phyloP scores from a whole-genome alignment of 768 basidiomycete genomes.

The Tricholoma saponaceum region DNA sequence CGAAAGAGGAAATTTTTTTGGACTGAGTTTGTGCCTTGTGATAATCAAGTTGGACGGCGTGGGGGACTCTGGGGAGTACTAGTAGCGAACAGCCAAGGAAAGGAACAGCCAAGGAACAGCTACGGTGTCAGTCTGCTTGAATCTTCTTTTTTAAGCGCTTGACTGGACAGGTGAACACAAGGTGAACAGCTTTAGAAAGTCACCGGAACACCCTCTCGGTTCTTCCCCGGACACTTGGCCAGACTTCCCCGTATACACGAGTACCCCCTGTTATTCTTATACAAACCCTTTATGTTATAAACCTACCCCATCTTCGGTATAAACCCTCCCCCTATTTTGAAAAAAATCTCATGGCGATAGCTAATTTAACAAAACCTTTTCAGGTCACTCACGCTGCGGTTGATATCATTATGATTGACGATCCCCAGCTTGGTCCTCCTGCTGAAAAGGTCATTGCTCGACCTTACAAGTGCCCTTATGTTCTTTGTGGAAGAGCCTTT shows the following conservation, averaged over 20 bases:
- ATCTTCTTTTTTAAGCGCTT: background rate
- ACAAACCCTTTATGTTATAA: slow-evolving; percentile 1
- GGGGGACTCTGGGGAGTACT: background rate
- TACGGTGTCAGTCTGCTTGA: background rate
- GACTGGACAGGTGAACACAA: background rate
- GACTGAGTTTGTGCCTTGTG: background rate
- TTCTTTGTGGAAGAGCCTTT: slow-evolving; percentile 91
- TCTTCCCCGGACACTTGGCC: slow-evolving; percentile 11
- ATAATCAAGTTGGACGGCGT: background rate
- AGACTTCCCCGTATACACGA: background rate
- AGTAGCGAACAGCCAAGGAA: background rate
- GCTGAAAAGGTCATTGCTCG: slow-evolving; percentile 39
- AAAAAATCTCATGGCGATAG: slow-evolving; percentile 7
- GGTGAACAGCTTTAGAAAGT: background rate
- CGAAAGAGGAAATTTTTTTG: background rate
- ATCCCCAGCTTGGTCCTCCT: slow-evolving; percentile 6
- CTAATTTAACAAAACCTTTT: slow-evolving; percentile 7
- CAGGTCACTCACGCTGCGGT: slow-evolving; percentile 4
- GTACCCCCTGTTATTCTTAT: no score
- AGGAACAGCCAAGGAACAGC: background rate
- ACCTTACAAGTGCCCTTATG: slow-evolving; percentile 96
- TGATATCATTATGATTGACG: slow-evolving; percentile 18
- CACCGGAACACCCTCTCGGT: slow-evolving; percentile 4
- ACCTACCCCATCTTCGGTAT: background rate
- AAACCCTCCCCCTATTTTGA: background rate